Evolutionary conservation across 345 rosid species (phyloP), one percentile per base, ranked within the genome.

Genomic region (Xanthoceras sorbifolium): DNA sequence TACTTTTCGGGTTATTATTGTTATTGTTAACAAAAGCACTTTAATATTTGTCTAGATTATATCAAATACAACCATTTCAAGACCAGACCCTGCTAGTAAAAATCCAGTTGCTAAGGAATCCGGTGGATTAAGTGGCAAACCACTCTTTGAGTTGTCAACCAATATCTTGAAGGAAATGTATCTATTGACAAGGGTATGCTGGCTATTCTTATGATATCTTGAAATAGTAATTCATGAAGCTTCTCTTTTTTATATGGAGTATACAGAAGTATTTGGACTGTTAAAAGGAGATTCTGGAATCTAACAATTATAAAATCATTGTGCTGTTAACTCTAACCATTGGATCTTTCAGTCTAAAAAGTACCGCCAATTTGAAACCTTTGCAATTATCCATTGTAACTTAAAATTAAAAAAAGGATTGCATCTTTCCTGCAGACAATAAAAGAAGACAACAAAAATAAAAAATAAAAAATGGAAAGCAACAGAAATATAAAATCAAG

Each of bases 81-180:
- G 99, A 81, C 97, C 97, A 66, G 97, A 92, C 38, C 63, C 92
- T 71, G 90, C 79, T 18, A 85, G 79, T 68, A 78, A 84, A 55
- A 79, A 84, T 60, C 91, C 92, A 11, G 86, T 85, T 79, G 87
- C 94, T 73, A 78, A 78, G 68, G 99, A 93, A 83, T 3, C 93
- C 62, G 99, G 99, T 76, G 99, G 99, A 68, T 86, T 93, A 79
- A 96, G 98, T 22, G 98, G 98, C 70, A 90, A 90, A 75, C 99
- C 97, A 76, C 92, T 96, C 46, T 90, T 92, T 71, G 14, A 84
- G 80, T 85, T 91, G 69, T 93, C 99, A 63, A 93, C 91, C 44
- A 85, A 86, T 75, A 81, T 92, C 88, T 88, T 96, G 65, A 91
- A 82, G 83, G 99, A 92, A 83, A 93, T 93, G 98, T 96, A 90